Evolutionary conservation across 2,329 filamentous ascomycete species (phyloP).

Genomic region (Oidium heveae): DNA sequence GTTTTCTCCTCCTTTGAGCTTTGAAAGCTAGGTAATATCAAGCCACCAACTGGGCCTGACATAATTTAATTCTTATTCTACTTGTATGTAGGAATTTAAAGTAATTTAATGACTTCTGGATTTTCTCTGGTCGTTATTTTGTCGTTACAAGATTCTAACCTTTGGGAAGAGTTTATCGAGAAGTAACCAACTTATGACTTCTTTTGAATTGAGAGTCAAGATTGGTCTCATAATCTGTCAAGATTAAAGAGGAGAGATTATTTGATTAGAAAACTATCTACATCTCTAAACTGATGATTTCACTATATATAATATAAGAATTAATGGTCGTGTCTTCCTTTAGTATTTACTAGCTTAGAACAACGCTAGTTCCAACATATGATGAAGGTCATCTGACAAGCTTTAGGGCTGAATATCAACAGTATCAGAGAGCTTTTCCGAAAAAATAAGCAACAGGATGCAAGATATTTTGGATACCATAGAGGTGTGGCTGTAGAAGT

Average conservation of each 20-base stretch:
- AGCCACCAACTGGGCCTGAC: background rate
- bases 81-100: background rate
- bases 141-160: background rate
- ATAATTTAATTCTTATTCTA: background rate
- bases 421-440: background rate
- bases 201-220: background rate
- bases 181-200: no score
- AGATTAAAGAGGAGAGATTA: background rate
- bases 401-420: no score
- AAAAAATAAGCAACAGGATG: background rate
- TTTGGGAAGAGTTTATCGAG: background rate
- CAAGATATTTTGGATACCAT: background rate
- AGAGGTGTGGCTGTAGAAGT: background rate
- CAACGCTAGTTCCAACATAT: no score
- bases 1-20: background rate
- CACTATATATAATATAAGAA: no score
- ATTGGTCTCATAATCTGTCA: background rate
- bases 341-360: no score
- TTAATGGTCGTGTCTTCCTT: no score
- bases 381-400: no score
- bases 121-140: background rate
- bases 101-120: background rate
- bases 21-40: background rate
- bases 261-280: no score
- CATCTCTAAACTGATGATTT: no score